Evolutionary conservation across 371 early-diverging fungal species (phyloP).

Genomic region (Capillidium heterosporum): DNA sequence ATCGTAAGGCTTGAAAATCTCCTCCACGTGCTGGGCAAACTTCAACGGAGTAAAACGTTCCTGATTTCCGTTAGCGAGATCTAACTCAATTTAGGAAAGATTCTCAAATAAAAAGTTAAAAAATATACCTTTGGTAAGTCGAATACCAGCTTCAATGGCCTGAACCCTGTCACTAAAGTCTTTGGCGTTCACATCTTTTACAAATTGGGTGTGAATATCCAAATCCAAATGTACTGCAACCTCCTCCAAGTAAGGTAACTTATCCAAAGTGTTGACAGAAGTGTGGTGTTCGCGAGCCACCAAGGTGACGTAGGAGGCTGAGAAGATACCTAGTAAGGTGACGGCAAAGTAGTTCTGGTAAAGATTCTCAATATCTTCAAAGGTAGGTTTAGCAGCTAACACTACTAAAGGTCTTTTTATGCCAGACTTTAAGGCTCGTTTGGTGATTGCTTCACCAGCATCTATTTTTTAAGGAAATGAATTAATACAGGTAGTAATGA

Average conservation of each 20-base stretch:
- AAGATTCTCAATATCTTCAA: constrained; percentile 17
- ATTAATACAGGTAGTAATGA: too few relatives aligned
- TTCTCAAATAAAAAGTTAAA: background rate
- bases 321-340: constrained; percentile 47
- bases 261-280: constrained; percentile 16
- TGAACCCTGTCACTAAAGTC: constrained; percentile 11
- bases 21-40: constrained; percentile 46
- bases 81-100: constrained; percentile 12
- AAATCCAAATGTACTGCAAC: constrained; percentile 9
- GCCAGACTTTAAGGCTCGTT: constrained; percentile 45
- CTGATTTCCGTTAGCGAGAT: constrained; percentile 68
- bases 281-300: constrained; percentile 57
- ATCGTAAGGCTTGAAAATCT: constrained; percentile 21
- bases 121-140: constrained; percentile 34
- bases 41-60: constrained; percentile 71
- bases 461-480: constrained; percentile 15
- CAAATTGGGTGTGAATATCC: constrained; percentile 12
- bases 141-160: constrained; percentile 61
- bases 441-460: constrained; percentile 37
- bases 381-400: constrained; percentile 28
- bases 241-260: constrained; percentile 29
- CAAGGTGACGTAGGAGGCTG: constrained; percentile 52
- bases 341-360: constrained; percentile 52
- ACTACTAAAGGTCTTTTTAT: constrained; percentile 30
- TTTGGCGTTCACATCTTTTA: constrained; percentile 13